These are phyloP conservation scores for Isatis tinctoria DNA, from an alignment of 345 rosid genomes.

Conservation along the genomic window DNA sequence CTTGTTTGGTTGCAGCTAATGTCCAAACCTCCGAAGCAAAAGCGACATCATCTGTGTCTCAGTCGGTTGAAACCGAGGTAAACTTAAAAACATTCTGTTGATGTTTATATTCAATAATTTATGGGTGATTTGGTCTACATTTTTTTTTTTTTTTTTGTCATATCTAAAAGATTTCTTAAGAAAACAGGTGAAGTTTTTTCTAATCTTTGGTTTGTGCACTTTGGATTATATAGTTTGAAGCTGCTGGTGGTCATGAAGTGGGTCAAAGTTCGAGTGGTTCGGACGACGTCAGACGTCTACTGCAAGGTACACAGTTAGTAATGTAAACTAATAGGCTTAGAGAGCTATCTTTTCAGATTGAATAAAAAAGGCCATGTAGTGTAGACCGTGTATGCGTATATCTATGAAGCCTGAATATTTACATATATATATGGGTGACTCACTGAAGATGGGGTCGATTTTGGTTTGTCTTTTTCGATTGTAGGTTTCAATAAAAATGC, in stretches of 20 bases:
- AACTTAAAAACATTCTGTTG: background rate
- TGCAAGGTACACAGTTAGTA: background rate
- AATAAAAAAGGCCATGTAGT: background rate
- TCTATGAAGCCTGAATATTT: background rate
- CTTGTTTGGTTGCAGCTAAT: slow-evolving; percentile 2
- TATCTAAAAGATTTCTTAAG: background rate
- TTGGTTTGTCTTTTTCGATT: background rate
- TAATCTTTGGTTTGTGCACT: background rate
- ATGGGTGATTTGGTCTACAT: no score
- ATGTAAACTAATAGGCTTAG: background rate
- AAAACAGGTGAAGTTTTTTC: background rate
- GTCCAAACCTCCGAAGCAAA: background rate
- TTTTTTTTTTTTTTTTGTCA: no score
- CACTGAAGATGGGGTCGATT: background rate
- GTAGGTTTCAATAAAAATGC: background rate
- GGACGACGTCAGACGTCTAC: background rate
- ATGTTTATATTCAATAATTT: background rate
- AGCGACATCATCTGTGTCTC: background rate
- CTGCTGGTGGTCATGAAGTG: background rate
- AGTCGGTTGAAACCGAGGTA: background rate
- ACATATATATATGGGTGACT: background rate
- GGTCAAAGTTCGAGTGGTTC: background rate
- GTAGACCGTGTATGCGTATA: background rate
- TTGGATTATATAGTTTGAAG: slow-evolving; percentile 7
- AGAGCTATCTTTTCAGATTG: background rate